Percentiles rank a stretch among this genome's conserved stretches.
phyloP scores from a whole-genome alignment of 495 filamentous ascomycete genomes.

The Xylaria flabelliformis region DNA sequence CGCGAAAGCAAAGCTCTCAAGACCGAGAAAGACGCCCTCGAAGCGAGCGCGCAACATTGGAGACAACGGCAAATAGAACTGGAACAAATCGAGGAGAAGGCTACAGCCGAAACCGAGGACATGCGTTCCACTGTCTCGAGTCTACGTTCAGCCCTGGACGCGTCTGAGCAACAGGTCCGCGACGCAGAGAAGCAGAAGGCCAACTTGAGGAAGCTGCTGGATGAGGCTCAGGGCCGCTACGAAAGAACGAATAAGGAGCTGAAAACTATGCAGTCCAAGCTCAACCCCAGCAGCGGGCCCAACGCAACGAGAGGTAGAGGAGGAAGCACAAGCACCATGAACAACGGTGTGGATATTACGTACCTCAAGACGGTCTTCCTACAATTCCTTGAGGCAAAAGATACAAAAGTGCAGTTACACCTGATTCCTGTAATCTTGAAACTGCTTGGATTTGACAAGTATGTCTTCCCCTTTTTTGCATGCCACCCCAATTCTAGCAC shows the following conservation, averaged over 20 bases:
- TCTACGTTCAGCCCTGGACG: constrained; percentile 80
- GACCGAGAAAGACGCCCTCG: constrained; percentile 69
- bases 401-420: constrained; percentile 88
- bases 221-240: constrained; percentile 74
- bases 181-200: constrained; percentile 81
- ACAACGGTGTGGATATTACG: constrained; percentile 68
- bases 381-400: constrained; percentile 93
- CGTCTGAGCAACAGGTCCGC: constrained; percentile 81
- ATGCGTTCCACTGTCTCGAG: constrained; percentile 77
- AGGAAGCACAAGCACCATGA: constrained; percentile 67
- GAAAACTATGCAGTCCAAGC: constrained; percentile 46
- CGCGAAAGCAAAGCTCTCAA: constrained; percentile 72
- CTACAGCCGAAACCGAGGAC: constrained; percentile 74
- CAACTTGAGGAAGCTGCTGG: constrained; percentile 75
- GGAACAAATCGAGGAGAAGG: constrained; percentile 69
- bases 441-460: constrained; percentile 91
- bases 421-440: constrained; percentile 90
- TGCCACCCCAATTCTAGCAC: neutral
- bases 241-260: constrained; percentile 81
- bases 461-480: constrained; percentile 45
- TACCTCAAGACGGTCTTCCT: constrained; percentile 96
- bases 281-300: constrained; percentile 36
- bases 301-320: constrained; percentile 40
- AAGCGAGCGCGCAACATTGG: constrained; percentile 71
- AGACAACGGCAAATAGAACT: constrained; percentile 74